Base-by-base conservation (phyloP, 2,329 filamentous ascomycete species). In the Hypoxylon sp. region DNA sequence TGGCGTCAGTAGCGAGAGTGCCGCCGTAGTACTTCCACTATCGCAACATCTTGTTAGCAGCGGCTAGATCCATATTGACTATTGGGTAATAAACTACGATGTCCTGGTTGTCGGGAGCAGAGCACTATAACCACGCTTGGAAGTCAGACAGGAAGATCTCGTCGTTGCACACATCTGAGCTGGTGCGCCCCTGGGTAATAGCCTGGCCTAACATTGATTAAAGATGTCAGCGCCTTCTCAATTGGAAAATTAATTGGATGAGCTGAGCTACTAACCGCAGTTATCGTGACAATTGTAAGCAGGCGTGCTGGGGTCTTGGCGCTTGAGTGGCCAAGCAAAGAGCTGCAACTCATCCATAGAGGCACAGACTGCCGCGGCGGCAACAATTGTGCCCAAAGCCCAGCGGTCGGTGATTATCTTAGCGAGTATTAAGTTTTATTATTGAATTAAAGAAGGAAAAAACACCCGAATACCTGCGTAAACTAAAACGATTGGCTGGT, bases 261-360 rank as follows among this genome's bases (percentile, higher is more conserved):
- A 32, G 10, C 5, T 28, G 1, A 19, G 44, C 22, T 17, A 73
- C 79, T 62, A 74, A 84, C 82, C 82, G 74, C 82, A 85, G 72
- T 80, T 79, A 67, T 79, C 77, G 66, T 85, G 82, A 73, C 83
- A 85, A 43, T 83, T 74, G 69, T 80, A 84, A 6, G 74, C 64
- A 4, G 80, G 76, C 4, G 78, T 78, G 5, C 80, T 81, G 11
- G 80, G 79, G 17, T 78, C 77, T 68, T 82, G 80, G n/a, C 81
- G 80, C 68, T 66, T 71, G 41, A 70, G 64, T 3, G 70, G 54
- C 26, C 60, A 68, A 44, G 64, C 41, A 24, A 70, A 60, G 37
- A 71, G 43, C 44, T 70, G 65, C 3, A 67, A n/a, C 46, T 71
- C 65, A 4, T 70, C 60, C 13, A 68, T 48, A 30, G 68, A 64